Base-by-base conservation (phyloP, 2,329 filamentous ascomycete species). In the Cladosporium sp. region DNA sequence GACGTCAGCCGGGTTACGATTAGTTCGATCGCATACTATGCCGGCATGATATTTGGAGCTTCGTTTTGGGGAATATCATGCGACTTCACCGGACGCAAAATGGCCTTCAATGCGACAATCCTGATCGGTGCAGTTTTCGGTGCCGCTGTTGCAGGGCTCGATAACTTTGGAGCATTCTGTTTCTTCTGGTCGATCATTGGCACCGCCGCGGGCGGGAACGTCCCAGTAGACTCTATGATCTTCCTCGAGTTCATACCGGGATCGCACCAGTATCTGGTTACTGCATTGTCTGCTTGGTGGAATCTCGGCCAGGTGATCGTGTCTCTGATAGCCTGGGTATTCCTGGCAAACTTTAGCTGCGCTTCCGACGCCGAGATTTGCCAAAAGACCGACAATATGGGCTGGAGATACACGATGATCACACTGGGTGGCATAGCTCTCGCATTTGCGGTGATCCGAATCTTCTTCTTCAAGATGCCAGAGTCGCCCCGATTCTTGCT, bases 201-300 rank as follows among this genome's bases (percentile, higher is more conserved):
- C 35, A 78, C 85, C 34, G 48, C 48, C 34, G 83, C 87, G 6
- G 85, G 85, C 19, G 87, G 87, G 3, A 91, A 88, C 62, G 71
- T 90, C 16, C 85, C 85, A 1, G 85, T 90, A 1, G 87, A 91
- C 65, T 86, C 86, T 32, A 85, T 87, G 0, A 73, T 92, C 2
- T 92, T 93, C 66, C 76, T 93, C 35, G 89, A 95, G 64, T 91
- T 91, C 59, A 72, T 93, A 1, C 89, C 88, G 0, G 84, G 85
- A 53, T 80, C 84, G 0, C 85, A 82, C n/a, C 83, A 82, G 57
- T 82, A 83, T 32, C 77, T 93, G 11, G 74, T 93, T 22, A 92
- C 87, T 0, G 75, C 91, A 43, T 74, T 93, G 18, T 89, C 85
- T 10, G 80, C 89, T 3, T 92, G 87, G 85, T 93, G 88, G 87